Conservation (phyloP, 2,329 filamentous ascomycete species). For the Aplosporella prunicola region DNA sequence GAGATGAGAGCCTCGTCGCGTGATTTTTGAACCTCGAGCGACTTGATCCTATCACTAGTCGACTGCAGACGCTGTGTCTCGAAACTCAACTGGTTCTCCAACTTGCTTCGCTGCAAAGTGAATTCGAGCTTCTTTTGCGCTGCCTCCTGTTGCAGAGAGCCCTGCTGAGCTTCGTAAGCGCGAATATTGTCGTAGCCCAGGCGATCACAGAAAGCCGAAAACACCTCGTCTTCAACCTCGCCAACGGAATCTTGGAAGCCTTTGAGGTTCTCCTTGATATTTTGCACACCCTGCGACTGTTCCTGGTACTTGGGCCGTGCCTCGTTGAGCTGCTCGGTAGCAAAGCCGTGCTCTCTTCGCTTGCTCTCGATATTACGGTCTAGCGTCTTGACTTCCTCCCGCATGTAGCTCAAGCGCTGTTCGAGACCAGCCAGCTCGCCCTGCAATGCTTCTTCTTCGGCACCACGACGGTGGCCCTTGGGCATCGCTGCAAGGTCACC, state of each 20-base stretch:
- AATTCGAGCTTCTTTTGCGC: conserved; percentile 81
- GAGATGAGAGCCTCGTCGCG: conserved; percentile 60
- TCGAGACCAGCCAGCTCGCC: conserved; percentile 73
- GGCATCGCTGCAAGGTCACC: conserved; percentile 73
- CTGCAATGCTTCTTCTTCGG: conserved; percentile 71
- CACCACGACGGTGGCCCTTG: conserved; percentile 62
- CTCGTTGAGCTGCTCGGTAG: conserved; percentile 63
- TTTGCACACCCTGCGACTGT: conserved; percentile 59
- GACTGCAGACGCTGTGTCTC: conserved; percentile 63
- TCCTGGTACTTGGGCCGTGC: conserved; percentile 69
- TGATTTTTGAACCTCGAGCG: conserved; percentile 56
- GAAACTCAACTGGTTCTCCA: conserved; percentile 52
- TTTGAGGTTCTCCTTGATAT: conserved; percentile 47
- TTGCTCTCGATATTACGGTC: conserved; percentile 80
- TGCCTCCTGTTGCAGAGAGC: conserved; percentile 82
- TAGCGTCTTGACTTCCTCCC: conserved; percentile 67
- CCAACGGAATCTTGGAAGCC: conserved; percentile 57
- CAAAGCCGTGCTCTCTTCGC: conserved; percentile 67
- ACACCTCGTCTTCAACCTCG: conserved; percentile 80
- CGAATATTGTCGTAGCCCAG: conserved; percentile 84
- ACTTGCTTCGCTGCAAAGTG: conserved; percentile 60
- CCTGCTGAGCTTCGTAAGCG: conserved; percentile 88
- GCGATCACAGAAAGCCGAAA: conserved; percentile 72
- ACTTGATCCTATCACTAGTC: conserved; percentile 58
- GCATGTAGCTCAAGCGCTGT: conserved; percentile 60